These are phyloP conservation scores for Allantophomopsis cytisporea DNA, from an alignment of 2,329 filamentous ascomycete species.

Conservation along the genomic window DNA sequence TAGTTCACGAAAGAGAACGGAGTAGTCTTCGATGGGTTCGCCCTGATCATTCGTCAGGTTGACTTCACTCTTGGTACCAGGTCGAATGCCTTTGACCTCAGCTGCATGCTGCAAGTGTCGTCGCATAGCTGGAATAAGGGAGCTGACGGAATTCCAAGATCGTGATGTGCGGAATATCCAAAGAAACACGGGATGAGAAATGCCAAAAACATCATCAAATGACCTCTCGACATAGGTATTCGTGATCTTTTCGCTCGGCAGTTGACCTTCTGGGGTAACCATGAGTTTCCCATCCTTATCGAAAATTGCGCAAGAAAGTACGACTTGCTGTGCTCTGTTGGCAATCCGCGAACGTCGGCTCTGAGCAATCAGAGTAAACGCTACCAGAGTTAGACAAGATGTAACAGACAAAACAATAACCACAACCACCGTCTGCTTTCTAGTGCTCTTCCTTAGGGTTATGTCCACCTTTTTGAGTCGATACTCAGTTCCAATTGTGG, in stretches of 20 bases:
- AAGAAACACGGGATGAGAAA: constrained; percentile 66
- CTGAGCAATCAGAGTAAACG: constrained; percentile 35
- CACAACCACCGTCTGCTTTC: constrained; percentile 57
- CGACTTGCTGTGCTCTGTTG: constrained; percentile 35
- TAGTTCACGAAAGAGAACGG: constrained; percentile 65
- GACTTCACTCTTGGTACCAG: constrained; percentile 23
- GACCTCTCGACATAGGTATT: constrained; percentile 59
- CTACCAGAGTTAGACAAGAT: constrained; percentile 41
- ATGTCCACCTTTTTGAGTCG: constrained; percentile 33
- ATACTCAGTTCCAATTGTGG: constrained; percentile 58
- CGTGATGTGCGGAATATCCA: constrained; percentile 77
- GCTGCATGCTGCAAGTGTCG: constrained; percentile 47
- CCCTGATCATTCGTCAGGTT: constrained; percentile 37
- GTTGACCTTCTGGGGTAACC: constrained; percentile 53
- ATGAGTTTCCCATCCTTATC: constrained; percentile 52
- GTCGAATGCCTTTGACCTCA: constrained; percentile 13
- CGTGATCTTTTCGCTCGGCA: constrained; percentile 67
- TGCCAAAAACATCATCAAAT: constrained; percentile 62
- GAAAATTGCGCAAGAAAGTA: constrained; percentile 48
- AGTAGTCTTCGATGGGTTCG: constrained; percentile 53
- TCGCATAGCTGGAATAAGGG: constrained; percentile 59
- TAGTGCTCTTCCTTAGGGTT: constrained; percentile 26
- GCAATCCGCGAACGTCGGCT: constrained; percentile 7
- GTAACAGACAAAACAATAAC: constrained; percentile 54
- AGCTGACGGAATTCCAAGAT: constrained; percentile 59